Base-by-base conservation (phyloP, 768 basidiomycete species). In the Lactarius hengduanensis region DNA sequence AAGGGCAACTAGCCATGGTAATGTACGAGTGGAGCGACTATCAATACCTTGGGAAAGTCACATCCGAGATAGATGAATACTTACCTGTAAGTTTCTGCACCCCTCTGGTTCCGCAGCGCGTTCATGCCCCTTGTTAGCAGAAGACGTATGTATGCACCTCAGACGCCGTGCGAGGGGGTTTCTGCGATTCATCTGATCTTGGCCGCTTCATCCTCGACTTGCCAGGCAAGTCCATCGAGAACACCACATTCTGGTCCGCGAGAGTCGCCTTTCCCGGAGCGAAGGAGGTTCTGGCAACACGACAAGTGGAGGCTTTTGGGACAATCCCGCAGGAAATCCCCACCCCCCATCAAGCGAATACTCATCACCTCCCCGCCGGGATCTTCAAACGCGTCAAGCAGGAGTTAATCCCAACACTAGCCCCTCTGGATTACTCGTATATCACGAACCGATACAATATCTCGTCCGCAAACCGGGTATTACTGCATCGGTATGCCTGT, bases 11-110 rank as follows among this genome's bases (percentile, higher is more conserved):
- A 22, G 93, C 96, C 32, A 88, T 97, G 83, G 91, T 96, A 61
- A 86, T 99, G 28, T 99, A 98, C 73, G 96, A 98, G 78, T 99
- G 96, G 96, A 75, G 81, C 34, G 97, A 99, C 73, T 87, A 88
- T 61, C 78, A 81, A 56, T 95, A 92, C 74, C 82, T 99, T 3
- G 97, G 97, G 40, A 87, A 83, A 74, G 78, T 81, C 56, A 86
- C 86, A 36, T 85, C 86, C 5, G 67, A 77, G 38, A 76, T 74
- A 6, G 81, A 86, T 68, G 82, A 85, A 45, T 78, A 80, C 63
- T 73, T 89, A 59, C 90, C 90, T 69, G 90, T 94, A 76, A 84
- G 87, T 78, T 67, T 60, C 63, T 28, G 11, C 34, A 26, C n/a
- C 5, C 15, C 50, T 28, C 45, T 34, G 58, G 32, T 69, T 57